Evolutionary conservation across 331 rosid genomes (phyloP), one percentile per base, ranked within the genome.

Genomic region (Telfairia occidentalis): DNA sequence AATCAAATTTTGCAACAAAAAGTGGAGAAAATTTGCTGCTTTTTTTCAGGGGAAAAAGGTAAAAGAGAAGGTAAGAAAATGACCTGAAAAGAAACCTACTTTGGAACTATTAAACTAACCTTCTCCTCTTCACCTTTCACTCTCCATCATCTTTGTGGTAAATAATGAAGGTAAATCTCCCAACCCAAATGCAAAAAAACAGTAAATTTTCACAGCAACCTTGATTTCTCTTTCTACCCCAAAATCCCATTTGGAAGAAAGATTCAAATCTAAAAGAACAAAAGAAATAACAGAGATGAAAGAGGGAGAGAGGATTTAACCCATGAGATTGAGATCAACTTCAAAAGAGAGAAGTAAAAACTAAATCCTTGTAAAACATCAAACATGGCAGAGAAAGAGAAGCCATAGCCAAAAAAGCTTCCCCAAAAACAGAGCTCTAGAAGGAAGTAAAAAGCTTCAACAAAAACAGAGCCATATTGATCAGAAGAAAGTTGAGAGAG

Each of bases 31-130:
- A 71, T 75, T 76, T 42, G 16, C 57, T 69, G 63, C 82, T 85
- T 84, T 85, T 83, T 76, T 49, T 57, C 83, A 77, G 76, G 59
- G 71, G 71, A 48, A 85, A 66, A 81, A 85, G 80, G 26, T 72
- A 65, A 64, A 81, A 80, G 77, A 7, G 50, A 63, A 52, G 60
- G 5, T n/a, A 9, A 40, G 28, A 16, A 65, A 21, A 70, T 43
- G 71, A 19, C 30, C 35, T 66, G 9, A 46, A 42, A 32, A 75
- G 78, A 45, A 45, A 32, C 46, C 18, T 19, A 74, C 81, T 35
- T 74, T 77, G 82, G 83, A 55, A 82, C 76, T 79, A 78, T 59
- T 77, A 78, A 79, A 84, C 74, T 42, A 79, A 24, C 61, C 79
- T 58, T 35, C 53, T 67, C 77, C 80, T 77, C 52, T 38, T 70